These are phyloP conservation scores for Globisporangium rhizosaccharum DNA, from an alignment of 352 stramenopile genomes.

Conservation along the genomic window DNA sequence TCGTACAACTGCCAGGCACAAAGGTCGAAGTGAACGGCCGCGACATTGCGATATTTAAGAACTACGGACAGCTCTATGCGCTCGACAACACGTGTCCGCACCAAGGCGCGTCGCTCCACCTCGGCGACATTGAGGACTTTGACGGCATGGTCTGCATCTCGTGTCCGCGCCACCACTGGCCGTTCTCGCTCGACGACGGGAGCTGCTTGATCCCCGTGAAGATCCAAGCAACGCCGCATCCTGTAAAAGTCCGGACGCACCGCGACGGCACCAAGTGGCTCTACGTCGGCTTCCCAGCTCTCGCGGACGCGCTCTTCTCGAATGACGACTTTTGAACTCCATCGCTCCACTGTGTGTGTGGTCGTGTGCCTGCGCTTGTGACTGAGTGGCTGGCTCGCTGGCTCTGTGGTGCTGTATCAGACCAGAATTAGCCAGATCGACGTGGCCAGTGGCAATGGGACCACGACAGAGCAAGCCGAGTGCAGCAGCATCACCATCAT, in stretches of 20 bases:
- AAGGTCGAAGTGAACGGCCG: conserved; percentile 63
- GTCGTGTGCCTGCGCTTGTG: too few relatives aligned
- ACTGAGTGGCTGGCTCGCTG: too few relatives aligned
- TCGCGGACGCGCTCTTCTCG: conserved; percentile 58
- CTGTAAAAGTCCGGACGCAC: conserved; percentile 41
- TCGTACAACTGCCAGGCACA: conserved; percentile 25
- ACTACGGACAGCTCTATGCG: conserved; percentile 56
- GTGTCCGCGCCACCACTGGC: conserved; percentile 78
- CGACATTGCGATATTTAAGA: conserved; percentile 79
- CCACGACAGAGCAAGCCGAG: conserved; percentile 22
- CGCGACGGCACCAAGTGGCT: conserved; percentile 42
- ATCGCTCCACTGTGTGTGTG: too few relatives aligned
- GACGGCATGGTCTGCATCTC: conserved; percentile 63
- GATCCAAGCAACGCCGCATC: conserved; percentile 53
- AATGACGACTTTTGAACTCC: conserved; percentile 67
- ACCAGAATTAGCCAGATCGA: background rate
- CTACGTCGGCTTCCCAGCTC: conserved; percentile 62
- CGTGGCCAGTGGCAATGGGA: conserved; percentile 21
- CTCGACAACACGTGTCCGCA: conserved; percentile 80
- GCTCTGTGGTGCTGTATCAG: too few relatives aligned
- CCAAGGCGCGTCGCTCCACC: conserved; percentile 67
- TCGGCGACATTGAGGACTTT: conserved; percentile 86
- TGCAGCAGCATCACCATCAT: conserved; percentile 12
- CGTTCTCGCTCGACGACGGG: conserved; percentile 73
- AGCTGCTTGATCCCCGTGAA: conserved; percentile 53